phyloP scores from a whole-genome alignment of 306 rosid genomes.

The Trifolium dubium region DNA sequence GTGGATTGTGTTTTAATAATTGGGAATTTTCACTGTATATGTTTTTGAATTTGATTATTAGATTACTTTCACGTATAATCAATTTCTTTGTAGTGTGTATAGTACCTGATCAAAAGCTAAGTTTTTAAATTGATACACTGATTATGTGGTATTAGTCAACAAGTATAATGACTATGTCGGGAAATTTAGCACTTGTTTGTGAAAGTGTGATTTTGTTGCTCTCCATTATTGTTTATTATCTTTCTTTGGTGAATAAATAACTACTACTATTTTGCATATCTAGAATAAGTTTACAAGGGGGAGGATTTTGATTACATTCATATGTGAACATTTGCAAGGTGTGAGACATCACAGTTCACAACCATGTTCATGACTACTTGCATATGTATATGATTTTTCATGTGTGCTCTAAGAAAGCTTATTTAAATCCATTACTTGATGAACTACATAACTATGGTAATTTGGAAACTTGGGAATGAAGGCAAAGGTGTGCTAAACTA shows the following conservation, averaged over 20 bases:
- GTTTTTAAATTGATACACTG: not conserved
- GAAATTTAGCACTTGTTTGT: conserved; percentile 10
- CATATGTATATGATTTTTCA: conserved; percentile 15
- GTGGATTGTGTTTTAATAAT: conserved; percentile 12
- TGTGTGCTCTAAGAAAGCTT: conserved; percentile 17
- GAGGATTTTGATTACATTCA: conserved; percentile 26
- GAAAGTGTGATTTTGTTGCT: conserved; percentile 1
- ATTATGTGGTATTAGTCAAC: not conserved
- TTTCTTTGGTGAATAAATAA: not conserved
- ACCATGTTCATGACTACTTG: conserved; percentile 14
- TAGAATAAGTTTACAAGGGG: not conserved
- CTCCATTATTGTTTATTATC: conserved; percentile 2
- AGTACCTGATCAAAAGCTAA: not conserved
- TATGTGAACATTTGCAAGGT: conserved; percentile 2
- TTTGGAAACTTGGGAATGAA: not conserved
- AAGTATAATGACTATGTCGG: not conserved
- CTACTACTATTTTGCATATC: not conserved
- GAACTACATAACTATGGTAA: not conserved
- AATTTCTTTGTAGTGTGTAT: conserved; percentile 7
- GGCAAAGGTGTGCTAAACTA: not conserved
- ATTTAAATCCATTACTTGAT: conserved; percentile 12
- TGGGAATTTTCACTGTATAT: not conserved
- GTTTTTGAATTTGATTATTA: conserved; percentile 27
- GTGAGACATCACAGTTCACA: not conserved
- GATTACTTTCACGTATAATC: conserved; percentile 29